Conservation (phyloP, 2,329 filamentous ascomycete species). For the Xylaria hypoxylon region DNA sequence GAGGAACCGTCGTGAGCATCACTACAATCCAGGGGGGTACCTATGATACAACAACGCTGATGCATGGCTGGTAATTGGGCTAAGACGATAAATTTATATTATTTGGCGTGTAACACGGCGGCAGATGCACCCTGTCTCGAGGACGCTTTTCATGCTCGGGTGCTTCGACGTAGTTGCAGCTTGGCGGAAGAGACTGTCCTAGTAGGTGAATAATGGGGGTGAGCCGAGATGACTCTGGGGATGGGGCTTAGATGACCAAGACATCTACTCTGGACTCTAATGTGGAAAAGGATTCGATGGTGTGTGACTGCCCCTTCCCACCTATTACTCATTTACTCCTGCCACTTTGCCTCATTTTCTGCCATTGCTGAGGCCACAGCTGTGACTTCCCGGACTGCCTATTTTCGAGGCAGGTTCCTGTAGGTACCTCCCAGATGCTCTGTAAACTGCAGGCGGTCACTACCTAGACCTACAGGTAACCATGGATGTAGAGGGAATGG, state of each 20-base stretch:
- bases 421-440: not conserved
- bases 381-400: not conserved
- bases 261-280: not conserved
- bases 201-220: not conserved
- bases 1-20: not conserved
- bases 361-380: not conserved
- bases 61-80: constrained; percentile 4
- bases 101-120: not conserved
- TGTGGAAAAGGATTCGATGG: not conserved
- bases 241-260: not conserved
- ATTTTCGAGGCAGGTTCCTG: not conserved
- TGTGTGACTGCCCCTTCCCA: constrained; percentile 2
- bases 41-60: not conserved
- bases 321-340: constrained; percentile 1
- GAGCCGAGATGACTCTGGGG: not conserved
- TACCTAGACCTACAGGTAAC: no score
- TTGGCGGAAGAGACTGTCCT: not conserved
- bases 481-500: no score
- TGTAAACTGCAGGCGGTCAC: no score
- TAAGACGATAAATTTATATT: not conserved
- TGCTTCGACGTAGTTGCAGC: not conserved
- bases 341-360: not conserved
- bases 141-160: not conserved
- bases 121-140: not conserved
- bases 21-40: not conserved